Conservation (phyloP, 495 filamentous ascomycete species). For the Parathielavia hyrcaniae region DNA sequence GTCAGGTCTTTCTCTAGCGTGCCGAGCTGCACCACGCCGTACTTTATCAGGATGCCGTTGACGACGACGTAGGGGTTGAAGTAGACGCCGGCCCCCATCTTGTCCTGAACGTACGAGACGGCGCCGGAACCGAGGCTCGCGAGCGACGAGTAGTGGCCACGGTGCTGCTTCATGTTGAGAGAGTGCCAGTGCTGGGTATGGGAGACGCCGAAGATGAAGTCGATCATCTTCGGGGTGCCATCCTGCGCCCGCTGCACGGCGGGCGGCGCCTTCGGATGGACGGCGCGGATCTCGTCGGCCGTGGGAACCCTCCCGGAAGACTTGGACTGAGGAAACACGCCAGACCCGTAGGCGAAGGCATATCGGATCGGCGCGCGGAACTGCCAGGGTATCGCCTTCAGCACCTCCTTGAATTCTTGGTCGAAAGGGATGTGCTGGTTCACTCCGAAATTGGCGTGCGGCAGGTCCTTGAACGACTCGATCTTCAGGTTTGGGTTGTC, state of each 20-base stretch:
- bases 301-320: conserved; percentile 39
- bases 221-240: conserved; percentile 89
- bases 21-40: conserved; percentile 88
- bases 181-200: conserved; percentile 97
- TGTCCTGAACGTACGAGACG: conserved; percentile 78
- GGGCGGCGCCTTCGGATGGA: conserved; percentile 69
- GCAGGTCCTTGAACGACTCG: conserved; percentile 76
- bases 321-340: conserved; percentile 80
- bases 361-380: conserved; percentile 92
- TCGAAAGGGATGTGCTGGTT: conserved; percentile 96
- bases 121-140: conserved; percentile 78
- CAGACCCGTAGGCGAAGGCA: conserved; percentile 94
- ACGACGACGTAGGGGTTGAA: conserved; percentile 94
- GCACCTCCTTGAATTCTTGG: conserved; percentile 82
- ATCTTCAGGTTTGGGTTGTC: conserved; percentile 69
- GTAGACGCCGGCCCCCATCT: conserved; percentile 87
- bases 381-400: conserved; percentile 84
- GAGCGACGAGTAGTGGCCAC: conserved; percentile 84
- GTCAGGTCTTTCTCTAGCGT: conserved; percentile 80
- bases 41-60: conserved; percentile 96
- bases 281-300: conserved; percentile 48
- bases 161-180: conserved; percentile 79
- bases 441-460: conserved; percentile 80
- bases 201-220: conserved; percentile 94
- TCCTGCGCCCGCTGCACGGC: conserved; percentile 77